Evolutionary conservation across 2,329 filamentous ascomycete species (phyloP), one percentile per base, ranked within the genome.

Genomic region (Microsporum canis): DNA sequence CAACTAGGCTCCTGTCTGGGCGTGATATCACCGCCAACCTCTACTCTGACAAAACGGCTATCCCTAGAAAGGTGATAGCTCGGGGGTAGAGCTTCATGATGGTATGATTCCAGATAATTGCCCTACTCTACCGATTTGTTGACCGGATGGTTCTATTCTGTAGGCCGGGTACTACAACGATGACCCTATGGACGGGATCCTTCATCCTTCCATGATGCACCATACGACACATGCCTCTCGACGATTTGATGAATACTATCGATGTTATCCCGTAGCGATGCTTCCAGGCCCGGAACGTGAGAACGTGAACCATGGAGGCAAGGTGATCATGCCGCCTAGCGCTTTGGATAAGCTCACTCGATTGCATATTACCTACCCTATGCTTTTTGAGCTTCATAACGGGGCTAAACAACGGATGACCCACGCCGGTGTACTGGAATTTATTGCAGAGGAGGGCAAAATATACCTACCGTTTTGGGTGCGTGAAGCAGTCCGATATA

Each of bases 201-300:
- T 83, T 63, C 78, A 81, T 63, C 73, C 77, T 12, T 77, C 78
- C 62, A 41, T 61, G 17, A 80, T 83, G 74, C 77, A 77, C 39
- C 78, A 77, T 64, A 71, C 73, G 49, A 77, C 75, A 10, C 63
- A 65, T 58, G 74, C 73, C 69, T 80, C 76, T 67, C 88, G 90
- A 68, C 89, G 91, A 63, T 99, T 99, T 78, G 92, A 99, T 75
- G 94, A 99, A 76, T 97, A 96, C 79, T 97, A 96, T 77, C 87
- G 94, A 70, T 96, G 91, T 79, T 99, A 97, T 71, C 94, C 94
- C 49, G 83, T 96, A 69, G 86, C 87, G 68, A 97, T 99, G 91
- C 85, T 95, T 64, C 90, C 91, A 10, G 91, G 92, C 2, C 84
- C 89, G 41, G 91, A 96, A 69, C 84, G 94, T 66, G 88, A 89